phyloP scores from a whole-genome alignment of 495 filamentous ascomycete genomes.

The Alectoria sarmentosa region DNA sequence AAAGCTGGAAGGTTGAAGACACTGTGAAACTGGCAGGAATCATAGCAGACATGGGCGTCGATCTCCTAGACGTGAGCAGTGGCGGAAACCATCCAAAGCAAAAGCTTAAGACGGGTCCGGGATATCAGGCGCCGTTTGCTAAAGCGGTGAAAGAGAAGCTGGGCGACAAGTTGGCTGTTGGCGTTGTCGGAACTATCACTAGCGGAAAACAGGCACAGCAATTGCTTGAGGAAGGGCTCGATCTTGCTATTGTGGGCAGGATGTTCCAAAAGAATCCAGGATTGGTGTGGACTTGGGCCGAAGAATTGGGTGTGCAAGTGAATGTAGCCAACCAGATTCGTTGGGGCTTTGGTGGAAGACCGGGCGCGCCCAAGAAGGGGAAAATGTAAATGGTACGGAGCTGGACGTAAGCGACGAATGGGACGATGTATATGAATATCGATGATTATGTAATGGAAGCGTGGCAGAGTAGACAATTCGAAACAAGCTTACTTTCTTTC shows the following conservation, averaged over 20 bases:
- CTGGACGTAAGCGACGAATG: background rate
- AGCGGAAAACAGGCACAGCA: slow-evolving; percentile 49
- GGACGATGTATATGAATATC: background rate
- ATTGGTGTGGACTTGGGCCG: slow-evolving; percentile 60
- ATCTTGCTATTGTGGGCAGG: slow-evolving; percentile 54
- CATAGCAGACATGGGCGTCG: slow-evolving; percentile 50
- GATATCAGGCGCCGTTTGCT: slow-evolving; percentile 62
- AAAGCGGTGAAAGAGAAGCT: slow-evolving; percentile 56
- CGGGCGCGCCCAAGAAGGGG: slow-evolving; percentile 30
- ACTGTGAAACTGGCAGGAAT: slow-evolving; percentile 46
- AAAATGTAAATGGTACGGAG: slow-evolving; percentile 17
- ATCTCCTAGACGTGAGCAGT: slow-evolving; percentile 56
- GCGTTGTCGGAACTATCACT: slow-evolving; percentile 56
- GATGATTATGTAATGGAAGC: background rate
- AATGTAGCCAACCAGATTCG: slow-evolving; percentile 60
- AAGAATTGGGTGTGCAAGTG: slow-evolving; percentile 57
- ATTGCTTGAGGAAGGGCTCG: slow-evolving; percentile 48
- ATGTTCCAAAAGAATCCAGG: slow-evolving; percentile 65
- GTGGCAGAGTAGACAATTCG: background rate
- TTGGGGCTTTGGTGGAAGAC: slow-evolving; percentile 41
- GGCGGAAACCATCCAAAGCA: slow-evolving; percentile 55
- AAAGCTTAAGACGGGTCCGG: slow-evolving; percentile 49
- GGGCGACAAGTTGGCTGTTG: slow-evolving; percentile 51
- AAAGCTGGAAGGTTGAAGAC: slow-evolving; percentile 51
- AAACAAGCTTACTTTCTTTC: background rate